These are phyloP conservation scores for Coniferiporia sulphurascens DNA, from an alignment of 1,284 basidiomycete genomes.

Conservation along the genomic window DNA sequence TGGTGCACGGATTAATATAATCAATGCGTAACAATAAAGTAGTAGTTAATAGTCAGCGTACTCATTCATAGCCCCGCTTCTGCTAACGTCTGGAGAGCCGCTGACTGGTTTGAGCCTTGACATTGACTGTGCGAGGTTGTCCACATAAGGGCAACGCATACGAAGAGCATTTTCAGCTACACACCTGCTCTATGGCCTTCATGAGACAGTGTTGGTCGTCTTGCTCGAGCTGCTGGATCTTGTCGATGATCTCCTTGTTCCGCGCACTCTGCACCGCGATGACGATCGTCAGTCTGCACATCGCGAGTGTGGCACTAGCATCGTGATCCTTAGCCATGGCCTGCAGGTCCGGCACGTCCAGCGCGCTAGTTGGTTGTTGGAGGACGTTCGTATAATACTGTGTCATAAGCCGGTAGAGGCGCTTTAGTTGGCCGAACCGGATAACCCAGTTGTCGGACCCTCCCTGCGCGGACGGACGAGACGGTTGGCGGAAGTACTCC, in stretches of 20 bases:
- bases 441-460: constrained; percentile 85
- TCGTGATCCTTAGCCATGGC: constrained; percentile 74
- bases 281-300: constrained; percentile 85
- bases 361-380: constrained; percentile 62
- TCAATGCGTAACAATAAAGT: constrained; percentile 1
- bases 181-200: constrained; percentile 81
- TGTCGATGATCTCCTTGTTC: constrained; percentile 79
- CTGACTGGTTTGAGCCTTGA: constrained; percentile 51
- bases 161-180: not conserved
- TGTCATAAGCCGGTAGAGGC: constrained; percentile 81
- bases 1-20: constrained; percentile 26
- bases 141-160: not conserved
- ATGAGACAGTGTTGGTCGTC: constrained; percentile 79
- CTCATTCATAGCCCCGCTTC: constrained; percentile 60
- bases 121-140: constrained; percentile 53
- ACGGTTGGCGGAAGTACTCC: constrained; percentile 68
- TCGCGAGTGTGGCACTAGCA: constrained; percentile 58
- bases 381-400: constrained; percentile 82
- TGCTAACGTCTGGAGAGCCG: constrained; percentile 35
- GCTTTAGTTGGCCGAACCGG: constrained; percentile 79
- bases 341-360: constrained; percentile 80
- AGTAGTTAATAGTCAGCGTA: constrained; percentile 33
- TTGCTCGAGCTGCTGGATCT: constrained; percentile 77
- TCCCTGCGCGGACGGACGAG: constrained; percentile 49
- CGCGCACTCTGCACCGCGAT: constrained; percentile 89